Evolutionary conservation across 2,329 filamentous ascomycete genomes (phyloP).

Genomic region (Canariomyces notabilis): DNA sequence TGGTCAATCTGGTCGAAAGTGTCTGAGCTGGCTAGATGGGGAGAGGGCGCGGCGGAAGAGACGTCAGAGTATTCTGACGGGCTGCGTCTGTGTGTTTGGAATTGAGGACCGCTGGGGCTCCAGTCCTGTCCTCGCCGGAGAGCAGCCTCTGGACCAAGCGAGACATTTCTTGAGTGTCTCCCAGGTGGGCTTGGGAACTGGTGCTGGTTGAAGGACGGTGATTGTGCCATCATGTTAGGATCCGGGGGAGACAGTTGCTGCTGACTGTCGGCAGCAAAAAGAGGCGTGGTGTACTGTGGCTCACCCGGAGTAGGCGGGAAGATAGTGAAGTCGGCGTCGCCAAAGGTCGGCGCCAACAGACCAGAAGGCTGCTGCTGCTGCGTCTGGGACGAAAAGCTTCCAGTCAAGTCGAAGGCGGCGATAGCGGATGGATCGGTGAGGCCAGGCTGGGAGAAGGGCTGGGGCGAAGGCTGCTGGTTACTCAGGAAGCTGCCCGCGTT

Average conservation of each 20-base stretch:
- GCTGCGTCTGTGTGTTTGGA: constrained; percentile 75
- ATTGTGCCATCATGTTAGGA: constrained; percentile 50
- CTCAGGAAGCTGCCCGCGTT: constrained; percentile 46
- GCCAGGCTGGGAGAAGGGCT: constrained; percentile 35
- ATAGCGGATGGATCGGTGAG: constrained; percentile 36
- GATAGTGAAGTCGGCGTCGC: constrained; percentile 57
- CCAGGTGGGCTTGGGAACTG: constrained; percentile 48
- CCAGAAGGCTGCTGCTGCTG: constrained; percentile 29
- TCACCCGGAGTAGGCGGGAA: constrained; percentile 54
- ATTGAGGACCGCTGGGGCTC: constrained; percentile 48
- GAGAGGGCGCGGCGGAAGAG: constrained; percentile 78
- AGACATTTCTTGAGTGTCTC: constrained; percentile 51
- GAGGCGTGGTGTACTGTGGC: constrained; percentile 54
- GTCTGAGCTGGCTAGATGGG: constrained; percentile 72
- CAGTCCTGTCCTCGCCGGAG: constrained; percentile 54
- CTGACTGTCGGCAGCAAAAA: constrained; percentile 52
- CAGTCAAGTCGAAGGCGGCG: constrained; percentile 37
- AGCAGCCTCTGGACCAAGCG: constrained; percentile 53
- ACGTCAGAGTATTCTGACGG: constrained; percentile 93
- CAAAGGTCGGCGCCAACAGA: constrained; percentile 47
- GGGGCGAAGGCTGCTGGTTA: constrained; percentile 42
- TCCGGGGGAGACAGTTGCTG: constrained; percentile 44
- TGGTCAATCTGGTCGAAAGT: constrained; percentile 68
- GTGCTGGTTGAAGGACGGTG: constrained; percentile 52
- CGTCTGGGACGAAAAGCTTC: constrained; percentile 34